Conservation (phyloP, 306 rosid genomes). For the Psophocarpus tetragonolobus region DNA sequence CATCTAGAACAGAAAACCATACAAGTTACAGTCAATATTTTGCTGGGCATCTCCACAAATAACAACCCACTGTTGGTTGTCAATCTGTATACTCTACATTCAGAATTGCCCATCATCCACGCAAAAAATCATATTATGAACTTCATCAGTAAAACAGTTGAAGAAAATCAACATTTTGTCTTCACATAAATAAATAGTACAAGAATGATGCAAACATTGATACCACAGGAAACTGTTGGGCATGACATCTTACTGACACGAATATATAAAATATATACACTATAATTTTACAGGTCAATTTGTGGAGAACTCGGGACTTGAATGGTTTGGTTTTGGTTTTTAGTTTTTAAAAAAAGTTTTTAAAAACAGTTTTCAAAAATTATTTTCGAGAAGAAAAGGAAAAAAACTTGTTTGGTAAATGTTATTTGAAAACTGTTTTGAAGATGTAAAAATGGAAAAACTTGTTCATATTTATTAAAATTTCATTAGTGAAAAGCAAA, state of each 20-base stretch:
- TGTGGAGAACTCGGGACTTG: neutral
- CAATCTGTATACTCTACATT: conserved; percentile 22
- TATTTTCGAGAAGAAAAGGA: too few relatives aligned
- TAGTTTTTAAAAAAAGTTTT: too few relatives aligned
- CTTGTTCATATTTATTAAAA: too few relatives aligned
- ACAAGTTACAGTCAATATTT: conserved; percentile 25
- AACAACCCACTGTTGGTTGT: conserved; percentile 5
- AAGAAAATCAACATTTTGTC: neutral
- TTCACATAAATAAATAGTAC: neutral
- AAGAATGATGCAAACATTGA: neutral
- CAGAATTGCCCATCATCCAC: neutral
- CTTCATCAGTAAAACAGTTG: neutral
- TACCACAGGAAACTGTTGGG: neutral
- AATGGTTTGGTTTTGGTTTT: too few relatives aligned
- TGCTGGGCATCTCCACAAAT: conserved; percentile 16
- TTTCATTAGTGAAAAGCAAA: too few relatives aligned
- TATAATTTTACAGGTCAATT: neutral
- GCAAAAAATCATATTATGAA: conserved; percentile 5
- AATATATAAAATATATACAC: neutral
- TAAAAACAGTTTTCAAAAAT: too few relatives aligned
- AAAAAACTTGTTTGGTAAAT: too few relatives aligned
- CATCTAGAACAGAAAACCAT: conserved; percentile 46
- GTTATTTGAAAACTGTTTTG: too few relatives aligned
- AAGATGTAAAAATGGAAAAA: too few relatives aligned
- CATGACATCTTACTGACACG: neutral